These are phyloP conservation scores for Mucor mucedo DNA, from an alignment of 371 early-diverging fungal species.

Conservation along the genomic window DNA sequence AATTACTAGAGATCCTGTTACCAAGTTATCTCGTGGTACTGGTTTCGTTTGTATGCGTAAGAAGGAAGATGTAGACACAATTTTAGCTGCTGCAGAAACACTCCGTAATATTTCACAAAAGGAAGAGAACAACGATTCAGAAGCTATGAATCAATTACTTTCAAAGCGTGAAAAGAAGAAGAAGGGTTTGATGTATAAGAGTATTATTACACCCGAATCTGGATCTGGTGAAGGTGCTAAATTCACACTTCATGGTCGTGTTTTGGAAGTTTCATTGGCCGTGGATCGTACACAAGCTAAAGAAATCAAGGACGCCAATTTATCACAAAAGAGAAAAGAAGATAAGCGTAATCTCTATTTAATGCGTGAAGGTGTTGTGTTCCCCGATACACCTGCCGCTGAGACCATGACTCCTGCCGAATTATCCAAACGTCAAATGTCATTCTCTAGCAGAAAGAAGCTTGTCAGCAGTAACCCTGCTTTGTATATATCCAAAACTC, in stretches of 20 bases:
- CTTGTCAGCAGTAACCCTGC: slow-evolving; percentile 83
- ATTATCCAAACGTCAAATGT: slow-evolving; percentile 76
- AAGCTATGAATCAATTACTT: slow-evolving; percentile 38
- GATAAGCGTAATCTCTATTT: slow-evolving; percentile 86
- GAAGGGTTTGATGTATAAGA: slow-evolving; percentile 62
- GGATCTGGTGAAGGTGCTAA: slow-evolving; percentile 59
- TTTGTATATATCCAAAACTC: slow-evolving; percentile 85
- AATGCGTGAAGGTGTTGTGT: slow-evolving; percentile 81
- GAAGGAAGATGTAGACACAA: slow-evolving; percentile 73
- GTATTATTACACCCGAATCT: slow-evolving; percentile 73
- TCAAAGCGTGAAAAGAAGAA: slow-evolving; percentile 58
- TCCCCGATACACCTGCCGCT: slow-evolving; percentile 86
- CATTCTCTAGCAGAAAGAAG: slow-evolving; percentile 80
- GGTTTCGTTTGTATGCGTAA: slow-evolving; percentile 90
- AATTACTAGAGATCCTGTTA: slow-evolving; percentile 81
- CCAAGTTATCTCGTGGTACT: slow-evolving; percentile 87
- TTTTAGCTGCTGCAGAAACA: slow-evolving; percentile 70
- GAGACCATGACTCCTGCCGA: slow-evolving; percentile 72
- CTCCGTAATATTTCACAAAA: slow-evolving; percentile 49
- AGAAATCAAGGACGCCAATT: slow-evolving; percentile 67
- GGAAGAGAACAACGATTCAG: slow-evolving; percentile 44
- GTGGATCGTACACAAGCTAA: slow-evolving; percentile 77
- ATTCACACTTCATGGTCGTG: slow-evolving; percentile 82
- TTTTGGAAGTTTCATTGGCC: slow-evolving; percentile 81
- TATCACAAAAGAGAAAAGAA: slow-evolving; percentile 65